These are phyloP conservation scores for Lunularia cruciata DNA, from an alignment of 225 moss, liverwort and hornwort genomes.

Conservation along the genomic window DNA sequence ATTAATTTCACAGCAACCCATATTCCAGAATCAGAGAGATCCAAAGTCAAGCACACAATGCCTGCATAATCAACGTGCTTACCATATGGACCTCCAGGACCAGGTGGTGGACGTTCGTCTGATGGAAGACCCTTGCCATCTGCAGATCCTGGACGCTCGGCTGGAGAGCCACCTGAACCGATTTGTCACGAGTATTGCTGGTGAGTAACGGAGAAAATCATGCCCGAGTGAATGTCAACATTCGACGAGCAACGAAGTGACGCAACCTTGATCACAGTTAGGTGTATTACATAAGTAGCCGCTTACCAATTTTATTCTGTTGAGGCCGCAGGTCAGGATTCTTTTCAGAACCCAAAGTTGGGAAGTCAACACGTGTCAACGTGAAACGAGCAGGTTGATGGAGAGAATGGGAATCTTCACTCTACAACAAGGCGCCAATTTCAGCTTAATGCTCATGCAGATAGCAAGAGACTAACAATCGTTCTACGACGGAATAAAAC, in stretches of 20 bases:
- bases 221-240: background rate
- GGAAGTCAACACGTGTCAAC: conserved; percentile 91
- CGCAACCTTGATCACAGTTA: background rate
- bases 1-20: background rate
- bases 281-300: background rate
- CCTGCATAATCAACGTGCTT: conserved; percentile 1
- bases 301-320: conserved; percentile 58
- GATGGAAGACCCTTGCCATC: conserved; percentile 58
- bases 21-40: too few relatives aligned
- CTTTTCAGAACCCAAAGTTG: conserved; percentile 93
- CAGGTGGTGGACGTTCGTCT: conserved; percentile 68
- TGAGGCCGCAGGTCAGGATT: conserved; percentile 98
- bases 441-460: too few relatives aligned
- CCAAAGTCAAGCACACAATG: background rate
- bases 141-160: conserved; percentile 54
- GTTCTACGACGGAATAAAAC: too few relatives aligned
- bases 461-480: too few relatives aligned
- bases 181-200: background rate
- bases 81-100: conserved; percentile 58
- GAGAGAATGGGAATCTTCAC: conserved; percentile 62
- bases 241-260: background rate
- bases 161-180: conserved; percentile 42
- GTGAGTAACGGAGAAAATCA: background rate
- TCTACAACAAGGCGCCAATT: too few relatives aligned
- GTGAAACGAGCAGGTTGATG: conserved; percentile 93